These are phyloP conservation scores for Fragaria nilgerrensis DNA, from an alignment of 306 rosid species.

Conservation along the genomic window DNA sequence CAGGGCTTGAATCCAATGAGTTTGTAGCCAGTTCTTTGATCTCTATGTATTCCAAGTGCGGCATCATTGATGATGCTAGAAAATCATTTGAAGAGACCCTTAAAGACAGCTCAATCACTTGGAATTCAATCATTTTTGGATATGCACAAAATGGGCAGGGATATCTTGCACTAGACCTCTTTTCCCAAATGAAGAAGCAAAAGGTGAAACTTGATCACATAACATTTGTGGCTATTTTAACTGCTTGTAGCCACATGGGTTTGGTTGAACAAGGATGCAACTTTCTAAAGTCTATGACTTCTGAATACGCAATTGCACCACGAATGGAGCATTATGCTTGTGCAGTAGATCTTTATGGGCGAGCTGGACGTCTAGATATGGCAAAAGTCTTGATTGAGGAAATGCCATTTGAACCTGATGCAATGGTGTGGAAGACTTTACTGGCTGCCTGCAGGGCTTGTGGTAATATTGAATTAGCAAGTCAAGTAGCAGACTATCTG, in stretches of 20 bases:
- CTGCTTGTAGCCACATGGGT: slow-evolving; percentile 85
- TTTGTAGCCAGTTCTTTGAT: slow-evolving; percentile 77
- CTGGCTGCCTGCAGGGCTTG: slow-evolving; percentile 77
- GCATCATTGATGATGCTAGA: slow-evolving; percentile 75
- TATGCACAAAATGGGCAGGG: slow-evolving; percentile 87
- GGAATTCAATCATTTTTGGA: slow-evolving; percentile 85
- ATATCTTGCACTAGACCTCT: slow-evolving; percentile 59
- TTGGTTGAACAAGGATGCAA: slow-evolving; percentile 64
- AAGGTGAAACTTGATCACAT: slow-evolving; percentile 76
- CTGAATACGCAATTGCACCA: slow-evolving; percentile 51
- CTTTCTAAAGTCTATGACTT: slow-evolving; percentile 50
- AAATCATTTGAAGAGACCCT: slow-evolving; percentile 62
- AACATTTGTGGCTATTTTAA: slow-evolving; percentile 79
- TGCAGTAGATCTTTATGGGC: slow-evolving; percentile 69
- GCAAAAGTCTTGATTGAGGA: slow-evolving; percentile 65
- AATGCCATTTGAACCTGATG: slow-evolving; percentile 70
- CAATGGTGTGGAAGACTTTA: slow-evolving; percentile 67
- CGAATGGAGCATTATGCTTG: slow-evolving; percentile 86
- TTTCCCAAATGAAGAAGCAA: slow-evolving; percentile 52
- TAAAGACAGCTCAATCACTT: slow-evolving; percentile 50
- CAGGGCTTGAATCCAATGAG: slow-evolving; percentile 53
- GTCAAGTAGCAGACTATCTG: slow-evolving; percentile 55
- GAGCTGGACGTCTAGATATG: slow-evolving; percentile 55
- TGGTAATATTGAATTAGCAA: slow-evolving; percentile 70
- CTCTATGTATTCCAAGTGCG: slow-evolving; percentile 88